A percentile compares a stretch with the other conserved stretches of the same genome.
These are phyloP conservation scores for Lachancea fermentati DNA, from an alignment of 805 yeast genomes.

Conservation along the genomic window DNA sequence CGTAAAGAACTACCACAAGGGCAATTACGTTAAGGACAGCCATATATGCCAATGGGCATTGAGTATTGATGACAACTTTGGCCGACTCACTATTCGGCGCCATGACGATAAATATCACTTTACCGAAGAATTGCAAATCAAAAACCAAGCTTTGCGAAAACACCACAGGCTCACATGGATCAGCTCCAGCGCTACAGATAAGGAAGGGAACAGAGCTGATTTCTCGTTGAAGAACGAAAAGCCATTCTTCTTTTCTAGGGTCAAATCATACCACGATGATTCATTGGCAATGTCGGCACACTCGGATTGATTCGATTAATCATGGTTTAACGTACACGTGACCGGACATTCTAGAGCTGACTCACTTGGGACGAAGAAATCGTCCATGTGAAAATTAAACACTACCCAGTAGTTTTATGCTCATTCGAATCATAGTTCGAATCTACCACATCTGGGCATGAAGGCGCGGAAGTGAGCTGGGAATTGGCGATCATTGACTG, in stretches of 20 bases:
- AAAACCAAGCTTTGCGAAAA: conserved; percentile 52
- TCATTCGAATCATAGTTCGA: too few relatives aligned
- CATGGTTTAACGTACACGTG: too few relatives aligned
- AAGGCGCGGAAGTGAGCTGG: background rate
- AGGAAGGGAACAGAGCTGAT: conserved; percentile 48
- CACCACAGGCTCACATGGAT: conserved; percentile 74
- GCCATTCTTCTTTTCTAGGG: conserved; percentile 71
- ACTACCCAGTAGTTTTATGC: too few relatives aligned
- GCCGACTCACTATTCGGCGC: conserved; percentile 51
- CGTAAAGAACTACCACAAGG: conserved; percentile 47
- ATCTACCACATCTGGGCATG: background rate
- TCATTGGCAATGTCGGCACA: too few relatives aligned
- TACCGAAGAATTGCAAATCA: conserved; percentile 56
- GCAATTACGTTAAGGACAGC: conserved; percentile 33
- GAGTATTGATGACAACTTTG: conserved; percentile 43
- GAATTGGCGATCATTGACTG: background rate
- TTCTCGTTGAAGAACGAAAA: conserved; percentile 67
- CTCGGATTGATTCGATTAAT: too few relatives aligned
- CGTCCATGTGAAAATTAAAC: conserved; percentile 12
- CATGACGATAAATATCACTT: conserved; percentile 56
- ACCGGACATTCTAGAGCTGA: too few relatives aligned
- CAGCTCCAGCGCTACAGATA: conserved; percentile 51
- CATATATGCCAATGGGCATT: conserved; percentile 54
- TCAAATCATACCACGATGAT: conserved; percentile 31
- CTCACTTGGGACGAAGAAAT: too few relatives aligned